Evolutionary conservation across 495 filamentous ascomycete genomes (phyloP), one percentile per base, ranked within the genome.

Genomic region (Parmelia sp.): DNA sequence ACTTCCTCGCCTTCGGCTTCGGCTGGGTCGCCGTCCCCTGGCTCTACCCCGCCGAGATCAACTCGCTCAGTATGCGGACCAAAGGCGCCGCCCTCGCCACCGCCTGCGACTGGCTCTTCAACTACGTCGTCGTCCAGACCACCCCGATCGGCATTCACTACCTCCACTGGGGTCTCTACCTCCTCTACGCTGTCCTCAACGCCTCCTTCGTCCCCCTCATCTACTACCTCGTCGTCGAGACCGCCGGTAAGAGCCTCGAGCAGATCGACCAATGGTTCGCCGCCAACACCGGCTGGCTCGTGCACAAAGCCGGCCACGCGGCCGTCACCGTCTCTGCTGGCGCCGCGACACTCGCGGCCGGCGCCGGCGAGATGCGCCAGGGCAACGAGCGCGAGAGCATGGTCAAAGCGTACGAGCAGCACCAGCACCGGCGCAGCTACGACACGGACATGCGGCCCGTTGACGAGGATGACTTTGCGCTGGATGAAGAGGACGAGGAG

Each of bases 161-260:
- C 4, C 71, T 77, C 45, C 71, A 72, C 9, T 78, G 72, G 61
- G 65, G 63, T 21, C 73, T 75, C 45, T 78, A 78, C 47, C 74
- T 78, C 36, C 60, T 78, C 11, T 78, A 74, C 47, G 71, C 75
- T 1, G 66, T 77, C 1, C 64, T 79, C 70, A 75, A n/a, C 68
- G 68, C 15, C 23, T 64, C 71, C 27, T 88, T 88, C 70, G 70
- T 88, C 0, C 83, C 83, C 0, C 71, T 87, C 27, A 78, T 87
- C 27, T 88, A 86, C 67, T 82, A 85, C 68, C 78, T 87, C 57
- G 84, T 83, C 66, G 84, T 84, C 2, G 85, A 88, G 68, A 75
- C 71, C 4, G 68, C 72, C 1, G 67, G 69, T 2, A 68, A 69
- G 29, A 67, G 62, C 58, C 65, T 75, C 29, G 73, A 75, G 61